Conservation (phyloP, 495 filamentous ascomycete species). For the Tuber brumale region DNA sequence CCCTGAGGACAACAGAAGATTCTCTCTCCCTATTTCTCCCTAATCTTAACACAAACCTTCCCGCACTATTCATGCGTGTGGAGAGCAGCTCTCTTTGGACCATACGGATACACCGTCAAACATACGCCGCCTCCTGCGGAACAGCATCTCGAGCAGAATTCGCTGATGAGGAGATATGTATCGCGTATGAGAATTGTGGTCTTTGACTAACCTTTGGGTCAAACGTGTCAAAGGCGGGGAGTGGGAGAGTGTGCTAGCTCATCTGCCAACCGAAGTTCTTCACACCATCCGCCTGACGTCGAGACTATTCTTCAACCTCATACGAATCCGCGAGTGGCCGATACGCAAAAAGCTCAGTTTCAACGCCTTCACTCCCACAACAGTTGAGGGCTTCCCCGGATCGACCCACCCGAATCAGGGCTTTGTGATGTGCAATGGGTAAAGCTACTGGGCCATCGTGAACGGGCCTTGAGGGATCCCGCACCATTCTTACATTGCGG, state of each 20-base stretch:
- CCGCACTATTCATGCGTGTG: not conserved
- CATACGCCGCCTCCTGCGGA: not conserved
- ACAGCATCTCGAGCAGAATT: not conserved
- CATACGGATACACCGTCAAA: not conserved
- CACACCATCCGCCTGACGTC: not conserved
- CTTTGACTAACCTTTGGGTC: not conserved
- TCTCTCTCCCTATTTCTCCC: not conserved
- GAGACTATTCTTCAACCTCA: not conserved
- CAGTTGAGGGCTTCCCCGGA: not conserved
- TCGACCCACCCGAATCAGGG: not conserved
- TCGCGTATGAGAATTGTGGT: not conserved
- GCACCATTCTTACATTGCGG: not conserved
- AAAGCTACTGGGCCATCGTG: not conserved
- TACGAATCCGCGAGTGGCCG: not conserved
- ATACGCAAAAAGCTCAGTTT: not conserved
- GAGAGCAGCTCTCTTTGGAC: not conserved
- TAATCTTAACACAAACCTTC: not conserved
- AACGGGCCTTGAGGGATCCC: not conserved
- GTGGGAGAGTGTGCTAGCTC: not conserved
- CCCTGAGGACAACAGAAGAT: not conserved
- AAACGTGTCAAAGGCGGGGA: not conserved
- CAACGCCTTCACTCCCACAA: not conserved
- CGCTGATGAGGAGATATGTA: not conserved
- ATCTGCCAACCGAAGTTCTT: slow-evolving; percentile 2
- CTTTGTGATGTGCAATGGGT: not conserved